These are phyloP conservation scores for Sambucus nigra DNA, from an alignment of 129 eudicot genomes.

Conservation along the genomic window DNA sequence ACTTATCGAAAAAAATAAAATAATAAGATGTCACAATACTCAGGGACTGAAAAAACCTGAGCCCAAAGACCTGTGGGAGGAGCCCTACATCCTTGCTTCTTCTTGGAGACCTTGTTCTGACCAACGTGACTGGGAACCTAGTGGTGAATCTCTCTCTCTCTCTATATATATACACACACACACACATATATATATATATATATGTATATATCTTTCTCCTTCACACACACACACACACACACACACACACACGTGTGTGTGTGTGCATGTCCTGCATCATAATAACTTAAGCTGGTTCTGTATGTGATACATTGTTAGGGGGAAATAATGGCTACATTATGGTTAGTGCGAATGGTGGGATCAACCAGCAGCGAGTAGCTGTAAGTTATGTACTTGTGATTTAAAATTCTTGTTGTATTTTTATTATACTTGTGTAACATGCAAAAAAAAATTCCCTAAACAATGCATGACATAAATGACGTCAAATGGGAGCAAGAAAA, in stretches of 20 bases:
- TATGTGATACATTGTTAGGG: slow-evolving; percentile 32
- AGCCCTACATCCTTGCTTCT: slow-evolving; percentile 66
- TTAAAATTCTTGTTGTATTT: slow-evolving; percentile 9
- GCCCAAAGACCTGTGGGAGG: slow-evolving; percentile 84
- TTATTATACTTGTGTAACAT: too few species aligned
- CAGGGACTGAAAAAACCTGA: slow-evolving; percentile 63
- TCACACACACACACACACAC: neutral
- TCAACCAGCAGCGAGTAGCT: slow-evolving; percentile 99
- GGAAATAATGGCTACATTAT: slow-evolving; percentile 82
- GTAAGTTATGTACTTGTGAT: slow-evolving; percentile 42
- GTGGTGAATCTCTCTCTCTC: slow-evolving; percentile 41
- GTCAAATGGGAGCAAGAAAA: too few species aligned
- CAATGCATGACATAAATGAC: too few species aligned
- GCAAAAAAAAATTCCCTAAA: too few species aligned
- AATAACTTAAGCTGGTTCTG: slow-evolving; percentile 7
- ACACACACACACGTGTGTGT: neutral
- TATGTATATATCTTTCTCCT: too few species aligned
- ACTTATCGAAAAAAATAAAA: too few species aligned
- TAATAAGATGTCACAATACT: too few species aligned
- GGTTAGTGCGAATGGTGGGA: slow-evolving; percentile 96
- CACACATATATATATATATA: slow-evolving; percentile 4
- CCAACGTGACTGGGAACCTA: slow-evolving; percentile 76
- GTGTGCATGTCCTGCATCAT: slow-evolving; percentile 1
- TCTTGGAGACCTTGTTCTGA: slow-evolving; percentile 88
- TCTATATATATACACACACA: slow-evolving; percentile 6